Percentiles rank a stretch among this genome's conserved stretches.
Evolutionary conservation across 2,329 filamentous ascomycete genomes (phyloP).

Genomic region (Leptosphaerulina australis): DNA sequence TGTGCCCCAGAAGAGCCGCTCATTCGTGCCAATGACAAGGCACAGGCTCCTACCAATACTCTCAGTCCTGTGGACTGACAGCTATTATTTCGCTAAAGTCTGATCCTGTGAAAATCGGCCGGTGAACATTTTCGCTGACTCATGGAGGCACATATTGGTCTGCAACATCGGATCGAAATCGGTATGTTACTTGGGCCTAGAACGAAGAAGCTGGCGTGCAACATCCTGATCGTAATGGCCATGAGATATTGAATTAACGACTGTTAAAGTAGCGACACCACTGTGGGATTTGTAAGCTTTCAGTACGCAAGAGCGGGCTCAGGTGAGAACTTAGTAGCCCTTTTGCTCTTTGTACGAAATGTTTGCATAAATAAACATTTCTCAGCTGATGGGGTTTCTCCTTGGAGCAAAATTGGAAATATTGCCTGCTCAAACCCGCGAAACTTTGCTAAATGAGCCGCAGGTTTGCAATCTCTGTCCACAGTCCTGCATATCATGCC

Average conservation of each 20-base stretch:
- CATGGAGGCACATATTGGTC: neutral
- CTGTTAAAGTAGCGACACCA: neutral
- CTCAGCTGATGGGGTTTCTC: too few species aligned
- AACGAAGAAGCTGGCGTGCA: constrained; percentile 2
- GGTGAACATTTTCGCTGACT: constrained; percentile 7
- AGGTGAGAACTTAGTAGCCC: too few species aligned
- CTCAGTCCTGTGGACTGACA: neutral
- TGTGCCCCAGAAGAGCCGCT: constrained; percentile 15
- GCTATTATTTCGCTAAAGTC: constrained; percentile 1
- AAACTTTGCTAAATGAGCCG: too few species aligned
- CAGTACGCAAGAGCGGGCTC: neutral
- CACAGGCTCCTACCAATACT: constrained; percentile 16
- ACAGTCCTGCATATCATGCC: too few species aligned
- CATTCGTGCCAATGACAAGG: constrained; percentile 21
- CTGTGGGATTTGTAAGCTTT: neutral
- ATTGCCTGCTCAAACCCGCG: too few species aligned
- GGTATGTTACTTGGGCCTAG: constrained; percentile 6
- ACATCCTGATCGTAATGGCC: neutral
- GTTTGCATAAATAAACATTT: neutral
- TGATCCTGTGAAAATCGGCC: neutral
- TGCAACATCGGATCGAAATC: constrained; percentile 6
- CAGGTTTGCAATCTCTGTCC: too few species aligned
- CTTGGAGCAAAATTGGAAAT: too few species aligned
- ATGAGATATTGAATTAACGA: neutral
- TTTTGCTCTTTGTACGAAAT: neutral